These are phyloP conservation scores for Trichophyton equinum DNA, from an alignment of 2,329 filamentous ascomycete species.

Conservation along the genomic window DNA sequence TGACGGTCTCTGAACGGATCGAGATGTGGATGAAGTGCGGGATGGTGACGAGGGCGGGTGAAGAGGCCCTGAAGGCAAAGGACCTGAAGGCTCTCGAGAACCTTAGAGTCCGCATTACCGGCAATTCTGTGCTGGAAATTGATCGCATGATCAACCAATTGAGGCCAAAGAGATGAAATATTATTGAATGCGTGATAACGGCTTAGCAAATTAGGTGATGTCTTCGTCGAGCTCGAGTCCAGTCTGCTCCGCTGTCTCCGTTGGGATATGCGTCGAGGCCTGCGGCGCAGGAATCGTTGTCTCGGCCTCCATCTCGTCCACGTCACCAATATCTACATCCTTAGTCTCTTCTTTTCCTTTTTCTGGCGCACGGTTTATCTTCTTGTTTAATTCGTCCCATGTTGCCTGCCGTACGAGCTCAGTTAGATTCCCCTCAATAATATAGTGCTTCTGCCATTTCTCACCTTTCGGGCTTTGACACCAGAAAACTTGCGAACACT, in stretches of 20 bases:
- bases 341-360: constrained; percentile 5
- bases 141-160: constrained; percentile 58
- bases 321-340: constrained; percentile 9
- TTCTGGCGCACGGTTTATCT: constrained; percentile 4
- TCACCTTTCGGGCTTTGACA: constrained; percentile 37
- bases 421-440: constrained; percentile 10
- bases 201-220: constrained; percentile 28
- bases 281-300: constrained; percentile 12
- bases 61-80: constrained; percentile 75
- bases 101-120: constrained; percentile 60
- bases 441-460: not conserved
- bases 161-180: constrained; percentile 31
- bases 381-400: constrained; percentile 14
- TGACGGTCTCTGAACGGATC: constrained; percentile 58
- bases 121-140: constrained; percentile 61
- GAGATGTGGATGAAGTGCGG: constrained; percentile 97
- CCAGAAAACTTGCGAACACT: constrained; percentile 38
- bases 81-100: constrained; percentile 63
- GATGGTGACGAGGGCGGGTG: constrained; percentile 73
- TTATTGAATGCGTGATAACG: constrained; percentile 5
- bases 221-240: constrained; percentile 30
- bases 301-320: constrained; percentile 7
- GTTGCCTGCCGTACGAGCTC: constrained; percentile 7
- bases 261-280: constrained; percentile 7
- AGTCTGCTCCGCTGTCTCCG: constrained; percentile 17